Evolutionary conservation across 768 basidiomycete genomes (phyloP).

Genomic region (Sistotremastrum suecicum): DNA sequence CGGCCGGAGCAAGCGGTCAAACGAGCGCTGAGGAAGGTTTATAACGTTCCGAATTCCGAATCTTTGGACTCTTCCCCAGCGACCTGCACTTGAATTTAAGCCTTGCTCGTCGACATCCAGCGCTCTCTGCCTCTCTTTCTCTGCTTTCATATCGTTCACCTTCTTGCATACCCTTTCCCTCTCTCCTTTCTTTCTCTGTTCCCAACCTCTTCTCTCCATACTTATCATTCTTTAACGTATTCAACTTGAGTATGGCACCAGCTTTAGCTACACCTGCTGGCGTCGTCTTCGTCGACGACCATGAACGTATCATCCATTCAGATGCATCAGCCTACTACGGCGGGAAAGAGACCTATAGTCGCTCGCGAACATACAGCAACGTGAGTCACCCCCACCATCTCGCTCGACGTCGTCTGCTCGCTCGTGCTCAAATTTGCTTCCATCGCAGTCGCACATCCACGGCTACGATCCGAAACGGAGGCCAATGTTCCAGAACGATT

Average conservation of each 20-base stretch:
- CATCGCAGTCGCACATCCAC: constrained; percentile 48
- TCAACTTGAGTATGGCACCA: constrained; percentile 39
- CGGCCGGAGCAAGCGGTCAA: too few relatives aligned
- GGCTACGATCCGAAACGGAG: constrained; percentile 57
- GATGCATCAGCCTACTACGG: constrained; percentile 80
- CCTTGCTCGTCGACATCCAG: too few relatives aligned
- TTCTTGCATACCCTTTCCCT: neutral
- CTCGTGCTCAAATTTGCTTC: neutral
- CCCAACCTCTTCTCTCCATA: neutral
- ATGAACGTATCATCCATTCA: constrained; percentile 32
- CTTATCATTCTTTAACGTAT: neutral
- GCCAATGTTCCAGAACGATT: constrained; percentile 67
- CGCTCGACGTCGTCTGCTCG: neutral
- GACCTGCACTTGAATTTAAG: too few relatives aligned
- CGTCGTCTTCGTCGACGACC: constrained; percentile 55
- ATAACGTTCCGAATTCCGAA: too few relatives aligned
- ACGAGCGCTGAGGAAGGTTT: too few relatives aligned
- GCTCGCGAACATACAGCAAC: constrained; percentile 78
- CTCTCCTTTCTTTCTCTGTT: neutral
- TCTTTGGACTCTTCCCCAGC: too few relatives aligned
- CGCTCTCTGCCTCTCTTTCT: neutral
- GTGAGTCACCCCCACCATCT: constrained; percentile 28
- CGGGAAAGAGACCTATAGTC: constrained; percentile 60
- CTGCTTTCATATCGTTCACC: neutral
- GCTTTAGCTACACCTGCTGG: constrained; percentile 47